Evolutionary conservation across 805 yeast species (phyloP).

Genomic region (Candida caryicola): DNA sequence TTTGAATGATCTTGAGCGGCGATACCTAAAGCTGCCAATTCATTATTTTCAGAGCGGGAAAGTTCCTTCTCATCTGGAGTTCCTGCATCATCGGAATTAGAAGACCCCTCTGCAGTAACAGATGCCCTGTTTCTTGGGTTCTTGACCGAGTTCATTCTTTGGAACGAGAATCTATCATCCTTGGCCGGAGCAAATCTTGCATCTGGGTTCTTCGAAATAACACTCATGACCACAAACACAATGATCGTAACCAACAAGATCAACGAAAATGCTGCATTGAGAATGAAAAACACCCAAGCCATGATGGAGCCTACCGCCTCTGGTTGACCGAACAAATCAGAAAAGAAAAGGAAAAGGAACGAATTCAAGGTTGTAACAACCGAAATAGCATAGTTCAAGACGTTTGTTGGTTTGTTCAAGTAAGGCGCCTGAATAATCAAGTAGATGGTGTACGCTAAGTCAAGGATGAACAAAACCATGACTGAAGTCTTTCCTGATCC

Average conservation of each 20-base stretch:
- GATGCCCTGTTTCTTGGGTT: constrained; percentile 1
- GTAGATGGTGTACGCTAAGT: constrained; percentile 63
- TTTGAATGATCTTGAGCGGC: constrained; percentile 81
- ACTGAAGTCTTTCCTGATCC: constrained; percentile 79
- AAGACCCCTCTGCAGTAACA: neutral
- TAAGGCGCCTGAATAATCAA: constrained; percentile 70
- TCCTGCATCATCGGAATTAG: neutral
- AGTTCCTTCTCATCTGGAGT: constrained; percentile 4
- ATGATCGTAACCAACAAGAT: constrained; percentile 69
- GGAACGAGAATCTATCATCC: constrained; percentile 93
- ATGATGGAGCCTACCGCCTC: constrained; percentile 75
- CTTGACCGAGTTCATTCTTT: constrained; percentile 29
- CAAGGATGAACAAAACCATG: constrained; percentile 70
- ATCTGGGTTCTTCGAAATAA: constrained; percentile 82
- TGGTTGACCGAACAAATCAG: constrained; percentile 79
- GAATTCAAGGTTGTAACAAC: constrained; percentile 77
- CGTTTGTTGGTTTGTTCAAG: constrained; percentile 79
- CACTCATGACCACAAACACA: constrained; percentile 57
- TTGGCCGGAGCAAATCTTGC: constrained; percentile 83
- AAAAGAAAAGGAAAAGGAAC: constrained; percentile 80
- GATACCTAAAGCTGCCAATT: constrained; percentile 60
- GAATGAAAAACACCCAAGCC: constrained; percentile 87
- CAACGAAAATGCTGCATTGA: constrained; percentile 86
- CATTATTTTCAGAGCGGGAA: constrained; percentile 8
- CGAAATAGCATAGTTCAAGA: constrained; percentile 68